Base-by-base conservation (phyloP, 176 grass and related monocot genomes). In the Secale cereale region DNA sequence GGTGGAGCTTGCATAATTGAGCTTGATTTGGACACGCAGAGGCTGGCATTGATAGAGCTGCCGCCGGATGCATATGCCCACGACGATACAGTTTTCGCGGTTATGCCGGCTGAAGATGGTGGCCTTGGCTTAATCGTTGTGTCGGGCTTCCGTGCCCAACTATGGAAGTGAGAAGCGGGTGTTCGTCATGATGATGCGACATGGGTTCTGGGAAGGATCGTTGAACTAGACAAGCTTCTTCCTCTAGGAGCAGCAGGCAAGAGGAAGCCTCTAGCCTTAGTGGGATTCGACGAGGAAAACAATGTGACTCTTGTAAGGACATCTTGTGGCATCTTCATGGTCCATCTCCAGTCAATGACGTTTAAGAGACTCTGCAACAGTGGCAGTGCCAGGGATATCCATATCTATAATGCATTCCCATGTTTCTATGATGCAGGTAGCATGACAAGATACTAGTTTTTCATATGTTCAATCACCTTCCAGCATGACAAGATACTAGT, bases 361-460 rank as follows among this genome's bases (percentile, higher is more conserved):
- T 85, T 85, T 3, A 43, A 70, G 64, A 78, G 46, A 78, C 45
- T 85, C 35, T 69, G 11, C 13, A 41, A 60, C 52, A 43, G 35
- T 32, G 33, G 8, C 68, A 70, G 4, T 13, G 36, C 68, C 10
- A 25, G 11, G 68, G 22, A 37, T 27, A 14, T 29, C 36, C 25
- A 4, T 8, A 14, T 39, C 6, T 54, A 27, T 4, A 27, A 41
- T 59, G 62, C 83, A 70, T 78, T 78, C 64, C 28, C 63, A 70
- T 43, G 83, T 67, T 78, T 78, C 50, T 78, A 68, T 14, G 19
- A 32, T 41, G 46, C 46, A 78, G 74, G 83, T 57, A 48, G 23
- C 65, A 59, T 43, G 8, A 2, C 8, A 27, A 67, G n/a, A n/a
- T n/a, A 67, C 8, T 48, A 16, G 3, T 3, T 29, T 46, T 39